Conservation (phyloP, 1,284 basidiomycete genomes). For the Pseudozyma tsukubaensis region DNA sequence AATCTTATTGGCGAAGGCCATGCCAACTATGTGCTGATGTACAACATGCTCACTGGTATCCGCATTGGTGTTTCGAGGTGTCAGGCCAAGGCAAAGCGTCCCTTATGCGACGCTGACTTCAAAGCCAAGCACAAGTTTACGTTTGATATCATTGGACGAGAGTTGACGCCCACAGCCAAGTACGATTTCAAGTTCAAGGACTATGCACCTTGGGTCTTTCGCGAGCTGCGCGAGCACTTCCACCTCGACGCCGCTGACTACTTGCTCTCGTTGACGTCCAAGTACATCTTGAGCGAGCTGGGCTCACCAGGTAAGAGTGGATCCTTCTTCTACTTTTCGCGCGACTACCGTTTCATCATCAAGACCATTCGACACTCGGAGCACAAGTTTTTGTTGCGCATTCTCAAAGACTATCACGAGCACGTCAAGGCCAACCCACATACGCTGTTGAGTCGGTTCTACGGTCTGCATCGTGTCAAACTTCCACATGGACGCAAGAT, state of each 20-base stretch:
- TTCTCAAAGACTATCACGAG: slow-evolving; percentile 85
- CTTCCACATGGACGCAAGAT: slow-evolving; percentile 93
- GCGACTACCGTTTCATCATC: slow-evolving; percentile 99
- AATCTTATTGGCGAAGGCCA: slow-evolving; percentile 97
- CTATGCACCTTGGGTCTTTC: slow-evolving; percentile 97
- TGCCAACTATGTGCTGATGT: slow-evolving; percentile 98
- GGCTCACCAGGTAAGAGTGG: slow-evolving; percentile 99
- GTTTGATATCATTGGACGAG: slow-evolving; percentile 97
- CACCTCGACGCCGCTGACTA: slow-evolving; percentile 97
- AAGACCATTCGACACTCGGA: slow-evolving; percentile 96
- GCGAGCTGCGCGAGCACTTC: slow-evolving; percentile 92
- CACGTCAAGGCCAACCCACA: slow-evolving; percentile 93
- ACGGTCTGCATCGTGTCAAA: slow-evolving; percentile 96
- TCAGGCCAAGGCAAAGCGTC: slow-evolving; percentile 90
- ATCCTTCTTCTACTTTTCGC: slow-evolving; percentile 98
- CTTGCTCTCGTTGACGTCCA: slow-evolving; percentile 91
- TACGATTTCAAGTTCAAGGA: slow-evolving; percentile 99
- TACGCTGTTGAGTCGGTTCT: slow-evolving; percentile 91
- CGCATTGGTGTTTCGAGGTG: slow-evolving; percentile 94
- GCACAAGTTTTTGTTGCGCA: slow-evolving; percentile 89
- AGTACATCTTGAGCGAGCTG: slow-evolving; percentile 96
- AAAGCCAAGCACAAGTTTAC: slow-evolving; percentile 91
- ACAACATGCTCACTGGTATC: slow-evolving; percentile 99
- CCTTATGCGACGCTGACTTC: slow-evolving; percentile 88
- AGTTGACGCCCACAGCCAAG: slow-evolving; percentile 92